phyloP scores from a whole-genome alignment of 2,329 filamentous ascomycete species.

The Microcyclospora tardicrescens region DNA sequence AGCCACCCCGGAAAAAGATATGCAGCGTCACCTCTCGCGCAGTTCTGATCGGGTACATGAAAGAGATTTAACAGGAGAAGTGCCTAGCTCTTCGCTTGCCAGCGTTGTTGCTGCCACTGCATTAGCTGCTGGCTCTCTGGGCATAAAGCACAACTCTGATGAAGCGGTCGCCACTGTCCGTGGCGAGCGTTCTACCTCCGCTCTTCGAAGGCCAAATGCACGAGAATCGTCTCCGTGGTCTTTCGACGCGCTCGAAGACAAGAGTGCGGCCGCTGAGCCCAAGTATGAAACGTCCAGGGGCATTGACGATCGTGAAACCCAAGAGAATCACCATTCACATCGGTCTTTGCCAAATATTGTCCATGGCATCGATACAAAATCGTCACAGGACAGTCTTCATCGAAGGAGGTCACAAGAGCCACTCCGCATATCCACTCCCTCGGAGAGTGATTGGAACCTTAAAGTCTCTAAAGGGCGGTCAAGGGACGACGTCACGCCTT shows the following conservation, averaged over 20 bases:
- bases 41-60: neutral
- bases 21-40: no score
- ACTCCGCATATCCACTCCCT: constrained; percentile 14
- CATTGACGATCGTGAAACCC: no score
- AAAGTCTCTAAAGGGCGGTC: constrained; percentile 10
- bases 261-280: no score
- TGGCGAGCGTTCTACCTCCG: no score
- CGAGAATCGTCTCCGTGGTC: constrained; percentile 1
- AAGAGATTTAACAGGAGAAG: neutral
- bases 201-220: no score
- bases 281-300: no score
- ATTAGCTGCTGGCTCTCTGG: constrained; percentile 2
- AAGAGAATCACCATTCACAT: no score
- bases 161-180: no score
- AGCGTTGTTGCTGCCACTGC: constrained; percentile 3
- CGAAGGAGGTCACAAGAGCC: constrained; percentile 19
- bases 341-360: no score
- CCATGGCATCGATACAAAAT: constrained; percentile 9
- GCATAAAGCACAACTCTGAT: no score
- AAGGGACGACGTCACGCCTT: constrained; percentile 4
- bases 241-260: constrained; percentile 3
- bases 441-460: constrained; percentile 8
- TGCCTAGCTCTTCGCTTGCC: neutral
- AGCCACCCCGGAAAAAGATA: no score
- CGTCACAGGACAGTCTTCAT: constrained; percentile 17